phyloP scores from a whole-genome alignment of 176 grass and related monocot species.

The Phoenix roebelenii region DNA sequence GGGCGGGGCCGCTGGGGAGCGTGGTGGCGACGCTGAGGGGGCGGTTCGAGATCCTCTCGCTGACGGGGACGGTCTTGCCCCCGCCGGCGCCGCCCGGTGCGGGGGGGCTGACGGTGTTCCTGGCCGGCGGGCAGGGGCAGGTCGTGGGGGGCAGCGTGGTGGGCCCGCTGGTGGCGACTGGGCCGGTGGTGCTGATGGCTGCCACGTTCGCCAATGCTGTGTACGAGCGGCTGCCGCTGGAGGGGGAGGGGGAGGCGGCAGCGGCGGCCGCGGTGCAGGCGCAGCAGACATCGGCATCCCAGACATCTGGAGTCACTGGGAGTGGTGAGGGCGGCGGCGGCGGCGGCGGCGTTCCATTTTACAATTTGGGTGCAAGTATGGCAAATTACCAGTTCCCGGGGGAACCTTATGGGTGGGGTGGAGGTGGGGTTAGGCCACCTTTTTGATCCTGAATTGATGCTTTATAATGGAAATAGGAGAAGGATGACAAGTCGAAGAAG shows the following conservation, averaged over 20 bases:
- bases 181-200: slow-evolving; percentile 10
- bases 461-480: too few relatives aligned
- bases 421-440: too few relatives aligned
- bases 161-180: slow-evolving; percentile 5
- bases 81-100: slow-evolving; percentile 13
- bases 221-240: slow-evolving; percentile 17
- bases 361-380: too few relatives aligned
- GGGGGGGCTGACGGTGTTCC: slow-evolving; percentile 6
- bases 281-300: slow-evolving; percentile 1
- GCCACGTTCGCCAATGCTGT: slow-evolving; percentile 12
- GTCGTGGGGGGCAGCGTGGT: slow-evolving; percentile 8
- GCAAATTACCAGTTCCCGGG: too few relatives aligned
- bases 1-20: slow-evolving; percentile 5
- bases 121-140: slow-evolving; percentile 11
- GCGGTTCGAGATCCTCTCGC: slow-evolving; percentile 19
- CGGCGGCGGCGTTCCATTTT: too few relatives aligned
- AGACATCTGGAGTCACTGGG: slow-evolving; percentile 1
- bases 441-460: too few relatives aligned
- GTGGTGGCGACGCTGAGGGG: slow-evolving; percentile 16
- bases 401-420: too few relatives aligned
- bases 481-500: too few relatives aligned
- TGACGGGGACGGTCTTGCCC: slow-evolving; percentile 8
- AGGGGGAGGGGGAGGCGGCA: background rate
- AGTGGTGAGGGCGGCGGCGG: background rate
- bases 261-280: background rate